Evolutionary conservation across 805 yeast genomes (phyloP), one percentile per base, ranked within the genome.

Genomic region (Candida nitratophila): DNA sequence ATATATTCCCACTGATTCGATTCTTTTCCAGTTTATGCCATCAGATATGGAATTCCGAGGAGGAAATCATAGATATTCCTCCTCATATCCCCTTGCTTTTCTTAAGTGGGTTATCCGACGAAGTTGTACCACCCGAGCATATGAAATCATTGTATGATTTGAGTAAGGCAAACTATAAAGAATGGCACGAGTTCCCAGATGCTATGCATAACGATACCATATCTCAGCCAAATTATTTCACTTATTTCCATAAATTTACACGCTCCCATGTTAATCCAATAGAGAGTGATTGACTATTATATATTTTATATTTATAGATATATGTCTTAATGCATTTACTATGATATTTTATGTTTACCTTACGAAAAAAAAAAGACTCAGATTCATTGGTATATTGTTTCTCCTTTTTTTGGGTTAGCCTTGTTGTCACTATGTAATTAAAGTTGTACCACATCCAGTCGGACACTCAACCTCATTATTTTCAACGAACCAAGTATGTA

Each of bases 91-190:
- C 96, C 1, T 69, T 83, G 29, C 66, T 90, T 35, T 77, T 90
- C 52, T 58, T 90, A 36, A 76, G 83, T 49, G 96, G 95, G 0
- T 63, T 73, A 14, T 68, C 71, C 31, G 99, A 91, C 66, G 99
- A 91, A 63, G 80, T 91, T 22, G 96, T 91, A 2, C 97, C 98
- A 3, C 96, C 96, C 0, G 50, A 52, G 1, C 97, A 91, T 57
- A 86, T 90, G 86, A 71, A 72, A 38, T 56, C 55, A 40, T 69
- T 89, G 21, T 83, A 62, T 56, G 74, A 70, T 29, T 51, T 79
- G 44, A 68, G 83, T 45, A 70, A 75, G 22, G 65, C 81, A 32
- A 55, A 60, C 1, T 57, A 63, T 15, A 89, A 88, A 60, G 60
- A 63, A 26, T 72, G 77, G 50, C 67, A 73, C 43, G 72, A 65